These are phyloP conservation scores for Capsicum pubescens DNA, from an alignment of 257 asterid genomes.

Conservation along the genomic window DNA sequence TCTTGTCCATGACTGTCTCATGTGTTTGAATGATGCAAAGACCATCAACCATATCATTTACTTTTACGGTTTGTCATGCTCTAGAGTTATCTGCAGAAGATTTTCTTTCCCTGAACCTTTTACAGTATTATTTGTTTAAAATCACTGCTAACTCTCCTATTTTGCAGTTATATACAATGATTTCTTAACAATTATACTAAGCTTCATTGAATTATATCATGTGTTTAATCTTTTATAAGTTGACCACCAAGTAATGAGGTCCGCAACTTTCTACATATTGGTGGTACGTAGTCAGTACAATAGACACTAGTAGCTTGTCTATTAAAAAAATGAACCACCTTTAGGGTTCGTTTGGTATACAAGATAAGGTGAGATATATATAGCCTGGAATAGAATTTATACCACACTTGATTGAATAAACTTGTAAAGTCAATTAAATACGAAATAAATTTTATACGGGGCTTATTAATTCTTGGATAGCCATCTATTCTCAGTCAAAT, in stretches of 20 bases:
- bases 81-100: neutral
- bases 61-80: neutral
- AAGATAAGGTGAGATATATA: no score
- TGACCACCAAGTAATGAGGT: neutral
- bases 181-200: neutral
- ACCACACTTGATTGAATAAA: no score
- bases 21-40: neutral
- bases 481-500: no score
- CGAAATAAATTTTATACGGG: no score
- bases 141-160: neutral
- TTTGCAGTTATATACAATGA: neutral
- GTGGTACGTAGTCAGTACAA: neutral
- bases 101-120: neutral
- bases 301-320: neutral
- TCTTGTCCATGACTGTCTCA: neutral
- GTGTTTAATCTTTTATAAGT: neutral
- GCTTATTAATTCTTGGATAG: no score
- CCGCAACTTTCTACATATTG: neutral
- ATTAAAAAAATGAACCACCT: neutral
- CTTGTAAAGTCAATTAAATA: no score
- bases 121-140: neutral
- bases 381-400: no score
- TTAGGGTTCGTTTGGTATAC: no score
- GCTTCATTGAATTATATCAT: constrained; percentile 1
- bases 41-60: neutral